Evolutionary conservation across 169 alveolate species (phyloP).

Genomic region (Plasmodium knowlesi): DNA sequence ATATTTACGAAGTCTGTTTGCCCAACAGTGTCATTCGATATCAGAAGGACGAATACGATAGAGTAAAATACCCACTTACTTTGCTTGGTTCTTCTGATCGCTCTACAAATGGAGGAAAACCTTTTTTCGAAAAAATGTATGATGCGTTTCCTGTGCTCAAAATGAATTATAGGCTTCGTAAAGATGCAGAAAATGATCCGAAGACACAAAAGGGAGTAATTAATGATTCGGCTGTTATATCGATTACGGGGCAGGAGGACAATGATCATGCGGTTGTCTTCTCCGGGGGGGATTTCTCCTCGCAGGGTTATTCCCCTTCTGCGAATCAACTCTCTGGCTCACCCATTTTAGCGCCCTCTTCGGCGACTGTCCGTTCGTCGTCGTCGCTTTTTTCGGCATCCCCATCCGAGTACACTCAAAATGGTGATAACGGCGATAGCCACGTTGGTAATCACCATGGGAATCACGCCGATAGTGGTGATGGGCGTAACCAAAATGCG

Average conservation of each 20-base stretch:
- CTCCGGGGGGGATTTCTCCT: not conserved
- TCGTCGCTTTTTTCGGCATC: not conserved
- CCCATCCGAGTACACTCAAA: not conserved
- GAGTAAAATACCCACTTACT: constrained; percentile 52
- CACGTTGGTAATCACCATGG: no score
- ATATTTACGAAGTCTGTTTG: constrained; percentile 53
- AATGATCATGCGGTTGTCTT: not conserved
- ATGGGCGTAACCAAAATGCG: not conserved
- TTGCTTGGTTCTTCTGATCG: constrained; percentile 49
- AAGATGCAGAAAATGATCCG: constrained; percentile 25
- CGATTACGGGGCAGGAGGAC: not conserved
- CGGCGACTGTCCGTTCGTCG: not conserved
- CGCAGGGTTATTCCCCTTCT: not conserved
- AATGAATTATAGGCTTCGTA: constrained; percentile 16
- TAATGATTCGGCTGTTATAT: not conserved
- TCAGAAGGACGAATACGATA: constrained; percentile 36
- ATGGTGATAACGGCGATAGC: not conserved
- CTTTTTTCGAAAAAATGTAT: constrained; percentile 74
- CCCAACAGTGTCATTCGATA: constrained; percentile 71
- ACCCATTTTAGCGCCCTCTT: not conserved
- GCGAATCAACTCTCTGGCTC: not conserved
- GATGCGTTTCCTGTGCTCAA: constrained; percentile 68
- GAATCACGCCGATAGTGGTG: not conserved
- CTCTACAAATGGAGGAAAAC: constrained; percentile 52
- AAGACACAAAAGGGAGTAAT: not conserved